phyloP scores from a whole-genome alignment of 768 basidiomycete species.

The Lactarius sp. region DNA sequence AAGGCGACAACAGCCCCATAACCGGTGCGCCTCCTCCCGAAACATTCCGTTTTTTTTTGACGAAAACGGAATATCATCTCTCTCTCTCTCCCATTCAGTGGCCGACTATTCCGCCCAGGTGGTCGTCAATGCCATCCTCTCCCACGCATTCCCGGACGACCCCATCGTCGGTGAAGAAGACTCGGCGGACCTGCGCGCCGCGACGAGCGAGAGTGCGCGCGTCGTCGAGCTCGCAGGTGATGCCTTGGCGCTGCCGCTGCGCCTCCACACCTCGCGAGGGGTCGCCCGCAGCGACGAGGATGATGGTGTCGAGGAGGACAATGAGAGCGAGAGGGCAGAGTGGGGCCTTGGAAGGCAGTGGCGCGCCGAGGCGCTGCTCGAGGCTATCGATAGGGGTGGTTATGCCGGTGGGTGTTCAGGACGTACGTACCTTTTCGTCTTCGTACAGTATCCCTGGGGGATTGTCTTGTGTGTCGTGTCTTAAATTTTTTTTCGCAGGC shows the following conservation, averaged over 20 bases:
- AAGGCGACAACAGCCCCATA: slow-evolving; percentile 78
- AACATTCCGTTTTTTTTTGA: too few relatives aligned
- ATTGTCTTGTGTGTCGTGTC: neutral
- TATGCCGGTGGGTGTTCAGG: too few relatives aligned
- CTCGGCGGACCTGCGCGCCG: slow-evolving; percentile 64
- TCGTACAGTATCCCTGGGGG: too few relatives aligned
- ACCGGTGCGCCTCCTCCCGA: slow-evolving; percentile 40
- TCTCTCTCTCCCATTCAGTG: slow-evolving; percentile 36
- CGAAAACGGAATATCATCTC: too few relatives aligned
- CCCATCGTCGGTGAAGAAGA: slow-evolving; percentile 95
- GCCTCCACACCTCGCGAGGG: too few relatives aligned
- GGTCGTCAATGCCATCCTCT: slow-evolving; percentile 78
- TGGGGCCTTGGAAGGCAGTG: slow-evolving; percentile 72
- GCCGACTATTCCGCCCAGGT: slow-evolving; percentile 95
- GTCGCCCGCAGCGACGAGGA: too few relatives aligned
- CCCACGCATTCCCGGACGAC: slow-evolving; percentile 74
- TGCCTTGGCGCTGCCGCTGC: slow-evolving; percentile 49
- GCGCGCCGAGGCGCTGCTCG: slow-evolving; percentile 58
- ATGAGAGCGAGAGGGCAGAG: slow-evolving; percentile 49
- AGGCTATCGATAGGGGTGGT: slow-evolving; percentile 83
- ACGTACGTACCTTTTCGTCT: slow-evolving; percentile 35
- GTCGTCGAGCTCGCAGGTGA: slow-evolving; percentile 84
- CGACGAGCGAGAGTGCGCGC: slow-evolving; percentile 39
- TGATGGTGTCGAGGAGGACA: slow-evolving; percentile 26
- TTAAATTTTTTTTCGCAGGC: slow-evolving; percentile 18